Evolutionary conservation across 2,329 filamentous ascomycete species (phyloP).

Genomic region (Colletotrichum lindemuthianum): DNA sequence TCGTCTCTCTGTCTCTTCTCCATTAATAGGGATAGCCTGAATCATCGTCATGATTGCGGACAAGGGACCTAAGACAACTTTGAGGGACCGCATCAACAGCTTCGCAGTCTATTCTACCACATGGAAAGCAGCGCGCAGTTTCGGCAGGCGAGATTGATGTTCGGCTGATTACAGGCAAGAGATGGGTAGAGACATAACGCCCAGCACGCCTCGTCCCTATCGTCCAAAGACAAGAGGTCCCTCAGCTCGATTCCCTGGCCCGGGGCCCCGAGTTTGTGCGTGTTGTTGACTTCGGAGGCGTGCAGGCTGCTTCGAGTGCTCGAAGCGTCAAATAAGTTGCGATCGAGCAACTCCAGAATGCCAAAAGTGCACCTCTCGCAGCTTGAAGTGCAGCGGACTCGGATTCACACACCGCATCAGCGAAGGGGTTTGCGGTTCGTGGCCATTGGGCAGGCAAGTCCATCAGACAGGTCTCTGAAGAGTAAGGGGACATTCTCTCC

Average conservation of each 20-base stretch:
- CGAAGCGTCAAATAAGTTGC: slow-evolving; percentile 36
- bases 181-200: not conserved
- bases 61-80: too few species aligned
- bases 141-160: not conserved
- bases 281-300: not conserved
- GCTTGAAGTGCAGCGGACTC: slow-evolving; percentile 35
- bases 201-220: slow-evolving; percentile 1
- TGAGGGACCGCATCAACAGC: too few species aligned
- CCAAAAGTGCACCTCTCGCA: slow-evolving; percentile 31
- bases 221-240: slow-evolving; percentile 17
- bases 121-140: too few species aligned
- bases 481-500: not conserved
- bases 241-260: not conserved
- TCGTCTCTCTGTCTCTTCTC: too few species aligned
- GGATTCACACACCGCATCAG: slow-evolving; percentile 28
- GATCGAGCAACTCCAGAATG: slow-evolving; percentile 34
- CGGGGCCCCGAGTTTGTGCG: not conserved
- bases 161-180: not conserved
- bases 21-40: too few species aligned
- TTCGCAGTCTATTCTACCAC: too few species aligned
- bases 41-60: too few species aligned
- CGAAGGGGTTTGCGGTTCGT: slow-evolving; percentile 14
- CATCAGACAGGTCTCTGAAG: slow-evolving; percentile 1
- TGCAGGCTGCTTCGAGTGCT: slow-evolving; percentile 36
- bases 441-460: slow-evolving; percentile 13